These are phyloP conservation scores for Hypoxylon sp. DNA, from an alignment of 2,329 filamentous ascomycete species.

Conservation along the genomic window DNA sequence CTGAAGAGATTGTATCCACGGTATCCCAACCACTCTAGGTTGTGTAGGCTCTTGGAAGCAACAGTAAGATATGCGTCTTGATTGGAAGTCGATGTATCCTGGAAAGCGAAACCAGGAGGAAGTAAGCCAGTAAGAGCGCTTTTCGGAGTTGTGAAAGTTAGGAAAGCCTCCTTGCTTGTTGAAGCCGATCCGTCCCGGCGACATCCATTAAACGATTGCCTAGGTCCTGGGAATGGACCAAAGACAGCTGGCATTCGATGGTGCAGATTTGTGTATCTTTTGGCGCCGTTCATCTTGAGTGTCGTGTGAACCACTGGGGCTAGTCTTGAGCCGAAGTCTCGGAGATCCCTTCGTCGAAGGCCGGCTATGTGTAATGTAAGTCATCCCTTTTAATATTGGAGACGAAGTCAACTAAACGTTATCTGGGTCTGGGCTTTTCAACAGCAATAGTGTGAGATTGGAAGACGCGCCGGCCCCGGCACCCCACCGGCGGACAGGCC, in stretches of 20 bases:
- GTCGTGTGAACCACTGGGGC: neutral
- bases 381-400: neutral
- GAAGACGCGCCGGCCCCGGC: neutral
- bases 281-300: neutral
- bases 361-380: neutral
- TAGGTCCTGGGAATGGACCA: constrained; percentile 29
- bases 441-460: neutral
- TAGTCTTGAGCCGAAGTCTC: constrained; percentile 3
- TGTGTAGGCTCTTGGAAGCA: constrained; percentile 23
- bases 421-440: neutral
- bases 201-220: constrained; percentile 25
- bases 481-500: constrained; percentile 15
- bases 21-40: constrained; percentile 28
- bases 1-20: constrained; percentile 30
- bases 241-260: constrained; percentile 28
- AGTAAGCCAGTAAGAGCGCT: constrained; percentile 17
- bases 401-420: neutral
- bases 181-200: constrained; percentile 14
- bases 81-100: constrained; percentile 1
- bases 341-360: constrained; percentile 1
- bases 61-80: constrained; percentile 22
- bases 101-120: constrained; percentile 23
- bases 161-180: constrained; percentile 26
- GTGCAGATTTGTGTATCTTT: constrained; percentile 4
- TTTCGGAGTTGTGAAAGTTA: constrained; percentile 25